Base-by-base conservation (phyloP, 306 rosid genomes). In the Vigna hirtella region DNA sequence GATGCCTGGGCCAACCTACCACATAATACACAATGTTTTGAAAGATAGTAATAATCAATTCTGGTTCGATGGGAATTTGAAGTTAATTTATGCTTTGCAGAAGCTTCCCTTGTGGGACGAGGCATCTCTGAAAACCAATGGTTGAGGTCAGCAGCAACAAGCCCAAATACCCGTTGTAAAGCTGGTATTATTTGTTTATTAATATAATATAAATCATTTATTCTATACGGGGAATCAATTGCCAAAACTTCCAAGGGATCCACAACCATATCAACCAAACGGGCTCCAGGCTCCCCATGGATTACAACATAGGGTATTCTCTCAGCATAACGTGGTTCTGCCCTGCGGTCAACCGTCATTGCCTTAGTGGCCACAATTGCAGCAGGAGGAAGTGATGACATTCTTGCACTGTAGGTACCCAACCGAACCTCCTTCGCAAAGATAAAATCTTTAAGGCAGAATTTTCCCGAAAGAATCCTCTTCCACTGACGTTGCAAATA, bases 361-460 rank as follows among this genome's bases (percentile, higher is more conserved):
- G 97, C 98, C 85, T 94, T 94, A 15, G 89, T 82, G 77, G 98
- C 97, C 50, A 94, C 98, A 86, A 94, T 89, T 80, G 98, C 98
- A 26, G 97, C 97, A 18, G 98, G 97, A 81, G 97, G 98, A 83
- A 94, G 95, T 58, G 92, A 89, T n/a, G 97, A 88, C 58, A 85
- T 79, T 87, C 90, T 90, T 17, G 87, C 69, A 70, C 91, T 84
- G 83, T 94, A 94, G 70, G 92, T 89, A 70, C 97, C 98, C 66
- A 92, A 65, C 70, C 97, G 91, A 81, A 94, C 97, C 89, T 94
- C 98, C 85, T 94, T 94, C 63, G 97, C 95, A 86, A 94, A 92
- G 82, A 94, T 83, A 87, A 94, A 94, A 88, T 94, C 97, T 83
- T 89, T 86, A 71, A 88, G 82, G 81, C 93, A 88, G 73, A 89